phyloP scores from a whole-genome alignment of 208 protist species.

The Leishmania gerbilli region DNA sequence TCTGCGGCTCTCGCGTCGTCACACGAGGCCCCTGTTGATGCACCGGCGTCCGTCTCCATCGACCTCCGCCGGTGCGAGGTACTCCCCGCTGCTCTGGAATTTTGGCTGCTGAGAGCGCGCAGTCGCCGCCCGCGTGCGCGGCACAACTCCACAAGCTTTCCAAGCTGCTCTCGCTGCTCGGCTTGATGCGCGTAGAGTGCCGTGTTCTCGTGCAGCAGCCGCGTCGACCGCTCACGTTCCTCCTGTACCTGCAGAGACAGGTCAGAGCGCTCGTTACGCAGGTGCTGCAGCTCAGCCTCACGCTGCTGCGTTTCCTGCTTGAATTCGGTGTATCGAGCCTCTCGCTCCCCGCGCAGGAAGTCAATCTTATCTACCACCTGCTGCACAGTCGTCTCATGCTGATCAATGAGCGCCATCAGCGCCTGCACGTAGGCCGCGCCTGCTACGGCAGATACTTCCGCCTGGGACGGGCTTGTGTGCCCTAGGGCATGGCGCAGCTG shows the following conservation, averaged over 20 bases:
- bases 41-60: neutral
- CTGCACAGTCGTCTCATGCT: slow-evolving; percentile 14
- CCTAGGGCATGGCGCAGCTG: slow-evolving; percentile 24
- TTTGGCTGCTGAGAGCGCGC: slow-evolving; percentile 2
- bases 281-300: slow-evolving; percentile 40
- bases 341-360: slow-evolving; percentile 11
- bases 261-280: slow-evolving; percentile 45
- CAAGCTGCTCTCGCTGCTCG: slow-evolving; percentile 40
- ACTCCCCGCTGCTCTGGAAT: neutral
- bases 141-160: slow-evolving; percentile 40
- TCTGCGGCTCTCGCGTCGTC: neutral
- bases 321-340: slow-evolving; percentile 29
- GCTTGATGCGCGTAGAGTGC: slow-evolving; percentile 51
- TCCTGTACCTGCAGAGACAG: slow-evolving; percentile 62
- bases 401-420: slow-evolving; percentile 33
- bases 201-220: slow-evolving; percentile 68
- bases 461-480: slow-evolving; percentile 15
- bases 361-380: slow-evolving; percentile 15
- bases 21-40: neutral
- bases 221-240: slow-evolving; percentile 58
- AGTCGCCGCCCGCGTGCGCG: slow-evolving; percentile 28
- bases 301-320: slow-evolving; percentile 25
- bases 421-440: slow-evolving; percentile 37
- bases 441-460: slow-evolving; percentile 32
- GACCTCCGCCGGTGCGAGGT: neutral